phyloP scores from a whole-genome alignment of 2,329 filamentous ascomycete species.

The Penicillium sp. region DNA sequence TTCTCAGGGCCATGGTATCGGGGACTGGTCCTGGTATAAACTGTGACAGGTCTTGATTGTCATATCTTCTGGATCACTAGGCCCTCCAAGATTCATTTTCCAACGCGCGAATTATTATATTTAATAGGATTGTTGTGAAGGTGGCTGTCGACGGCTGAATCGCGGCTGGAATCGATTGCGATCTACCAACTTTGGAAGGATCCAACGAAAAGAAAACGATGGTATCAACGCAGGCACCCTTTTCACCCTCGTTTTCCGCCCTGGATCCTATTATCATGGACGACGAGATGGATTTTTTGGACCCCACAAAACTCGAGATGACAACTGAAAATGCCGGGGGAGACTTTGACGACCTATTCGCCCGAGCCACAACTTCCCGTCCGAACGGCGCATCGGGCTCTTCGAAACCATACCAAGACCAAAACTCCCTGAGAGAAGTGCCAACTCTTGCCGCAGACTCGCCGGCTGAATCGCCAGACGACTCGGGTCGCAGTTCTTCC shows the following conservation, averaged over 20 bases:
- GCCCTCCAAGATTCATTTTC: conserved; percentile 1
- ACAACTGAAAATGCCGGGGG: conserved; percentile 37
- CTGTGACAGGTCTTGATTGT: conserved; percentile 6
- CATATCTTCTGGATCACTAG: not conserved
- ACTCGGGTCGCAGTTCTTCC: conserved; percentile 44
- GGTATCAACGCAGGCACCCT: conserved; percentile 34
- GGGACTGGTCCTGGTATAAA: conserved; percentile 20
- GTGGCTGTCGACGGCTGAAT: conserved; percentile 12
- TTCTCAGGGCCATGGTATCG: conserved; percentile 22
- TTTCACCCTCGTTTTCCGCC: conserved; percentile 38
- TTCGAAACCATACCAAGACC: conserved; percentile 30
- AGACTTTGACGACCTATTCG: conserved; percentile 44
- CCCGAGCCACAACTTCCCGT: conserved; percentile 32
- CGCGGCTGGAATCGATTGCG: not conserved
- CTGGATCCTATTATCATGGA: conserved; percentile 44
- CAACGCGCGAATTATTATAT: not conserved
- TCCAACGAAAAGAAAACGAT: conserved; percentile 27
- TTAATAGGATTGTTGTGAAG: not conserved
- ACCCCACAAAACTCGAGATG: conserved; percentile 38
- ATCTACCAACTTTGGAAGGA: not conserved
- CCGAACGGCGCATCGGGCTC: conserved; percentile 28
- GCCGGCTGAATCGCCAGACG: conserved; percentile 45
- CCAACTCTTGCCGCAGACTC: conserved; percentile 37
- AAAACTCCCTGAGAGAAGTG: conserved; percentile 34
- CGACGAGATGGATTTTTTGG: conserved; percentile 45